Conservation (phyloP, 2,329 filamentous ascomycete species). For the Clarireedia monteithiana region DNA sequence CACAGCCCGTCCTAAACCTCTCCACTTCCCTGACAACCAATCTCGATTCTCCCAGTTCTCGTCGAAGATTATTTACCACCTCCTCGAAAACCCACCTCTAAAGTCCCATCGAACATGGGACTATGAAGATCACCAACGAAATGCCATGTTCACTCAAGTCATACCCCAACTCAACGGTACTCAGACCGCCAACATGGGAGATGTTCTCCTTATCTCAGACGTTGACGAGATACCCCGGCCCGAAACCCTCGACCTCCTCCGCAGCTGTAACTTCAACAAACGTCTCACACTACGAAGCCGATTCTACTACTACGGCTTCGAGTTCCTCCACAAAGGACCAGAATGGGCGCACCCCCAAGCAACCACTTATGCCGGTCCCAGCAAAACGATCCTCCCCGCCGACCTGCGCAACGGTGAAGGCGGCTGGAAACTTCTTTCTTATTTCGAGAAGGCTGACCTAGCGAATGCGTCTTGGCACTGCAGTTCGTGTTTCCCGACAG, state of each 20-base stretch:
- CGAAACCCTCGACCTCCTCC: constrained; percentile 28
- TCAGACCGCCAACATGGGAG: constrained; percentile 26
- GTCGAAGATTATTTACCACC: constrained; percentile 53
- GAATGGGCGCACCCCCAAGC: constrained; percentile 39
- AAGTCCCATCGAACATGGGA: constrained; percentile 37
- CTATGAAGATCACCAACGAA: constrained; percentile 43
- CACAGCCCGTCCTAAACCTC: constrained; percentile 47
- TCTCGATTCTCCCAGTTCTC: constrained; percentile 42
- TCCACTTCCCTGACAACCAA: constrained; percentile 45
- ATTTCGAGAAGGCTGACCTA: constrained; percentile 28
- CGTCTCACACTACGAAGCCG: constrained; percentile 29
- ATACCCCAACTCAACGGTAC: constrained; percentile 32
- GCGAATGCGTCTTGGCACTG: constrained; percentile 39
- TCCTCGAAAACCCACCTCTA: constrained; percentile 37
- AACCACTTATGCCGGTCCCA: constrained; percentile 32
- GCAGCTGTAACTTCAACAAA: constrained; percentile 30
- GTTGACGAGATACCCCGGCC: constrained; percentile 38
- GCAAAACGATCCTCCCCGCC: constrained; percentile 33
- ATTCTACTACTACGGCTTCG: constrained; percentile 34
- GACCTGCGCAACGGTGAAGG: constrained; percentile 30
- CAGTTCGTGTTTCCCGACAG: constrained; percentile 35
- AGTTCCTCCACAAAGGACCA: constrained; percentile 29
- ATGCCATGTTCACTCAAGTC: constrained; percentile 49
- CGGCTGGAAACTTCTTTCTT: constrained; percentile 8
- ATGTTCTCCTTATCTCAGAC: constrained; percentile 38